These are phyloP conservation scores for Quercus mongolica DNA, from an alignment of 306 rosid genomes.

Conservation along the genomic window DNA sequence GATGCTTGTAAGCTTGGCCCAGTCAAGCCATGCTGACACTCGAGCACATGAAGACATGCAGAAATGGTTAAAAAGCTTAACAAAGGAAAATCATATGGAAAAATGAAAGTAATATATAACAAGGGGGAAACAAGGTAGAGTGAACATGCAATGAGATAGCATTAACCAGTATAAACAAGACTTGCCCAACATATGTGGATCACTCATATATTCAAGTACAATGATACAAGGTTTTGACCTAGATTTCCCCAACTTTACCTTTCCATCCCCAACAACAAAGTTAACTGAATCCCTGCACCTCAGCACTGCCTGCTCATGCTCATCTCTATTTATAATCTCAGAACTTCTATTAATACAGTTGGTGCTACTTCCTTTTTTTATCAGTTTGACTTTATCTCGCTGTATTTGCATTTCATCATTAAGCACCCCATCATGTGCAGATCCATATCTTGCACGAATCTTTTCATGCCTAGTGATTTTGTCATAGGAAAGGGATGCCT, in stretches of 20 bases:
- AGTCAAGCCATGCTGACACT: constrained; percentile 14
- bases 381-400: constrained; percentile 24
- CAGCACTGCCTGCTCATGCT: constrained; percentile 35
- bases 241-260: constrained; percentile 59
- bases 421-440: constrained; percentile 31
- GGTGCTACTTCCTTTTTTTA: constrained; percentile 28
- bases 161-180: constrained; percentile 18
- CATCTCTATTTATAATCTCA: constrained; percentile 31
- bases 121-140: constrained; percentile 4
- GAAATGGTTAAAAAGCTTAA: constrained; percentile 4
- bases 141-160: constrained; percentile 18
- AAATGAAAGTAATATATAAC: constrained; percentile 13
- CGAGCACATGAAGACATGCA: constrained; percentile 16
- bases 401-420: constrained; percentile 29
- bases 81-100: constrained; percentile 4
- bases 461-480: constrained; percentile 14
- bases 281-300: constrained; percentile 52
- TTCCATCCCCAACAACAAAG: constrained; percentile 50
- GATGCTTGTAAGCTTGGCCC: constrained; percentile 24
- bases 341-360: constrained; percentile 30
- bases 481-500: constrained; percentile 22
- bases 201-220: constrained; percentile 39
- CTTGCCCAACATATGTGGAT: constrained; percentile 30
- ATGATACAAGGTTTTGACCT: constrained; percentile 34
- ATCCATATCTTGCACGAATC: constrained; percentile 19